phyloP scores from a whole-genome alignment of 495 filamentous ascomycete species.

The Staphylotrichum tortipilum region DNA sequence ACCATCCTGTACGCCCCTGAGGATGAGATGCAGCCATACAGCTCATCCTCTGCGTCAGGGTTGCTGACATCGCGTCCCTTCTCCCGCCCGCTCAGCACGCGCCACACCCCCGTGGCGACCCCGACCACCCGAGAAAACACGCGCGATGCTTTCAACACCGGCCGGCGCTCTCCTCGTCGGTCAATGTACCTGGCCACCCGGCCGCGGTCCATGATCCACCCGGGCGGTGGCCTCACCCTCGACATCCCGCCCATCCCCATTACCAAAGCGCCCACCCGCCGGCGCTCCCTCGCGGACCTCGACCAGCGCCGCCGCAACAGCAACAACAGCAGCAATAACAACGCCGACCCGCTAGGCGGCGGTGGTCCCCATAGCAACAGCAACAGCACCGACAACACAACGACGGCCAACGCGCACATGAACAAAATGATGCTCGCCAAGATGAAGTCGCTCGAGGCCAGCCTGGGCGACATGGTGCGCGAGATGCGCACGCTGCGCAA shows the following conservation, averaged over 20 bases:
- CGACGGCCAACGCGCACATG: slow-evolving; percentile 50
- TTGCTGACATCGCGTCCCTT: slow-evolving; percentile 18
- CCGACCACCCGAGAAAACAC: slow-evolving; percentile 27
- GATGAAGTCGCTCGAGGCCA: slow-evolving; percentile 85
- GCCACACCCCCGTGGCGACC: slow-evolving; percentile 33
- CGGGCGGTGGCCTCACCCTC: slow-evolving; percentile 12
- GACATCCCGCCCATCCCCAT: slow-evolving; percentile 12
- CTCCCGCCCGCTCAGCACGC: slow-evolving; percentile 27
- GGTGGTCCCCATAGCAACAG: too few relatives aligned
- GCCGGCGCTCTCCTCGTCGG: slow-evolving; percentile 44
- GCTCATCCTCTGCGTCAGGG: slow-evolving; percentile 42
- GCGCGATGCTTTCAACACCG: too few relatives aligned
- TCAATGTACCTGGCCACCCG: slow-evolving; percentile 29
- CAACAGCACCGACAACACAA: slow-evolving; percentile 40
- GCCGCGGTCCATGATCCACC: slow-evolving; percentile 43
- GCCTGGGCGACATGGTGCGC: slow-evolving; percentile 72
- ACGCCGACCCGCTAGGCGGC: background rate
- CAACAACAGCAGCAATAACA: background rate
- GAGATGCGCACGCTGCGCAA: slow-evolving; percentile 63
- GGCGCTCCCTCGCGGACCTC: slow-evolving; percentile 41
- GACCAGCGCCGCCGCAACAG: slow-evolving; percentile 27
- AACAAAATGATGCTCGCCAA: slow-evolving; percentile 77
- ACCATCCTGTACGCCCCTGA: slow-evolving; percentile 68
- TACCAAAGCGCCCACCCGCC: background rate
- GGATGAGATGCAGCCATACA: slow-evolving; percentile 26